Conservation (phyloP, 2,329 filamentous ascomycete species). For the Sclerotinia minor region DNA sequence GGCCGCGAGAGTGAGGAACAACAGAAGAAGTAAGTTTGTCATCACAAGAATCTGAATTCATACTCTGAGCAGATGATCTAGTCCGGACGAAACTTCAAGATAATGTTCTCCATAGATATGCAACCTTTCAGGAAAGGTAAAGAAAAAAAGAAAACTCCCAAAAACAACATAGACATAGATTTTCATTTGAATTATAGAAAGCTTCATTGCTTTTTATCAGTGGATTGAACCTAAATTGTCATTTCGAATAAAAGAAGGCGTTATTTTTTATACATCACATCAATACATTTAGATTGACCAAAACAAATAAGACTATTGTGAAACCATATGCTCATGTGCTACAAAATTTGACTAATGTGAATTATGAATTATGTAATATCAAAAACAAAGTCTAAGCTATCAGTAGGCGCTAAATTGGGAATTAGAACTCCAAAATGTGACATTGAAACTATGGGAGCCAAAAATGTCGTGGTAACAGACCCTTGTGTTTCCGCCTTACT, state of each 20-base stretch:
- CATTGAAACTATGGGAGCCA: too few species aligned
- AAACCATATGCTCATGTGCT: not conserved
- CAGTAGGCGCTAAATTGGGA: not conserved
- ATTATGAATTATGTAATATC: not conserved
- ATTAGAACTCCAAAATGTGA: not conserved
- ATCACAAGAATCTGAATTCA: not conserved
- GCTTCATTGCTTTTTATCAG: not conserved
- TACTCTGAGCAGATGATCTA: not conserved
- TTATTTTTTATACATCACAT: not conserved
- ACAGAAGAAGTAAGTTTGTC: not conserved
- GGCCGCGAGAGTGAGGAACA: not conserved
- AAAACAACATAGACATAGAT: not conserved
- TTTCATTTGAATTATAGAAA: not conserved
- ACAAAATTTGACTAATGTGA: not conserved
- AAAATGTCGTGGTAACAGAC: too few species aligned
- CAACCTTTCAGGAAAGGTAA: not conserved
- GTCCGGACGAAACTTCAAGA: not conserved
- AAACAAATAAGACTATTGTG: not conserved
- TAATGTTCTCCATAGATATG: too few species aligned
- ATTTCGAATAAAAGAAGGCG: not conserved
- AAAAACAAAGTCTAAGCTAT: not conserved
- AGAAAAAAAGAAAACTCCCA: not conserved
- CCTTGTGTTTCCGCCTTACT: too few species aligned
- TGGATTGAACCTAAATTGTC: not conserved
- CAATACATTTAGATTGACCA: not conserved